phyloP scores from a whole-genome alignment of 164 flowering plant genomes.

The Vitis cinerea region DNA sequence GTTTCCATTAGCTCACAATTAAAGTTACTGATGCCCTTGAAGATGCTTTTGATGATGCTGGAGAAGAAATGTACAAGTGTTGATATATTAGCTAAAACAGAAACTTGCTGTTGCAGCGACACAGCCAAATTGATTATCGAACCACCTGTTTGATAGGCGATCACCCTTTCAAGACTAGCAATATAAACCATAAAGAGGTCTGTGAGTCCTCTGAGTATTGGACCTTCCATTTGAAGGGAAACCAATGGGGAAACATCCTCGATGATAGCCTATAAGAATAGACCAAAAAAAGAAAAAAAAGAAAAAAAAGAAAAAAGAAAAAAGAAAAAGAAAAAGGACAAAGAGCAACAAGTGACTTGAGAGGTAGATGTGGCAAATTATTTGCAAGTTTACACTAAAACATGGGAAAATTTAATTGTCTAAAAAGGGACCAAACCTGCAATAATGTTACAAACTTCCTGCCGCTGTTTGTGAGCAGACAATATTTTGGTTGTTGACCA shows the following conservation, averaged over 20 bases:
- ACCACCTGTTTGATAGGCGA: conserved; percentile 22
- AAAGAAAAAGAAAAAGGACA: no score
- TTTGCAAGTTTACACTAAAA: no score
- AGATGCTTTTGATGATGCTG: conserved; percentile 24
- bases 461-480: conserved; percentile 63
- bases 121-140: conserved; percentile 31
- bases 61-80: conserved; percentile 40
- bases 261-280: conserved; percentile 33
- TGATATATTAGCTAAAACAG: conserved; percentile 46
- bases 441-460: conserved; percentile 49
- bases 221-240: conserved; percentile 49
- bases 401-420: no score
- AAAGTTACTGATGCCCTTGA: conserved; percentile 9
- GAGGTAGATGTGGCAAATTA: no score
- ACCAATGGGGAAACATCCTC: conserved; percentile 42
- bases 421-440: conserved; percentile 40
- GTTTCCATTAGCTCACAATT: conserved; percentile 15
- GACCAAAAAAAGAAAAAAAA: conserved; percentile 4
- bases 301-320: neutral
- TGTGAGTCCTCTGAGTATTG: conserved; percentile 43
- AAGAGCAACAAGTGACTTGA: no score
- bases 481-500: conserved; percentile 42
- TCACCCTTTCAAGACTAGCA: conserved; percentile 40
- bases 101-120: conserved; percentile 43
- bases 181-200: conserved; percentile 51